These are phyloP conservation scores for Lathyrus oleraceus DNA, from an alignment of 306 rosid species.

Conservation along the genomic window DNA sequence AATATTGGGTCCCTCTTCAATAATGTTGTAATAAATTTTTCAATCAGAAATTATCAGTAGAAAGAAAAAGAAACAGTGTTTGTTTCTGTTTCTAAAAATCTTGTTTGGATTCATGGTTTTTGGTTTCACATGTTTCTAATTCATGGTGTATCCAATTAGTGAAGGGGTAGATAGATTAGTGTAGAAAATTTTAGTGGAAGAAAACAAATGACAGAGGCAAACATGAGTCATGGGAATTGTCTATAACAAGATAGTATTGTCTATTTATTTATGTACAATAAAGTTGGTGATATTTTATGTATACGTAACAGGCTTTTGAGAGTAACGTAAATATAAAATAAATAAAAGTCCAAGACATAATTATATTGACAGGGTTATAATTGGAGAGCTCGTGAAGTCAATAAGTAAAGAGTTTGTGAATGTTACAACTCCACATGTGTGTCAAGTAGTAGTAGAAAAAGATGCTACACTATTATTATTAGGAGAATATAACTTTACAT, in stretches of 20 bases:
- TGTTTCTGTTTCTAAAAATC: not conserved
- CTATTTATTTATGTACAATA: constrained; percentile 2
- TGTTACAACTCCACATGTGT: constrained; percentile 41
- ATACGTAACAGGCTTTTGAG: constrained; percentile 5
- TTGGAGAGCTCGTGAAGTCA: constrained; percentile 42
- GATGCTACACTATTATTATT: constrained; percentile 45
- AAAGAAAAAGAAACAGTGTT: not conserved
- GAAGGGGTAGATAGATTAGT: constrained; percentile 15
- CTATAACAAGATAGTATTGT: not conserved
- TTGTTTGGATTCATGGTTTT: not conserved
- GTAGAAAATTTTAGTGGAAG: constrained; percentile 3
- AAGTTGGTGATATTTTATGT: constrained; percentile 11
- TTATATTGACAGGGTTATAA: constrained; percentile 33
- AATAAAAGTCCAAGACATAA: constrained; percentile 17
- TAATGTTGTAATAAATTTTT: constrained; percentile 15
- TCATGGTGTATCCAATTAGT: constrained; percentile 10
- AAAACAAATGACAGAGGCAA: constrained; percentile 32
- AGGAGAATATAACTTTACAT: not conserved
- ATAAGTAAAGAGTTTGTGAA: constrained; percentile 38
- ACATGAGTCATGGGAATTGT: constrained; percentile 6
- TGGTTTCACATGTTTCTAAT: not conserved
- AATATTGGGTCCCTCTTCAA: constrained; percentile 45
- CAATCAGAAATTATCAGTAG: not conserved
- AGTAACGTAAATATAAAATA: not conserved
- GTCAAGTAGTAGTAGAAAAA: constrained; percentile 53